These are phyloP conservation scores for Chalara sp. DNA, from an alignment of 2,329 filamentous ascomycete genomes.

Conservation along the genomic window DNA sequence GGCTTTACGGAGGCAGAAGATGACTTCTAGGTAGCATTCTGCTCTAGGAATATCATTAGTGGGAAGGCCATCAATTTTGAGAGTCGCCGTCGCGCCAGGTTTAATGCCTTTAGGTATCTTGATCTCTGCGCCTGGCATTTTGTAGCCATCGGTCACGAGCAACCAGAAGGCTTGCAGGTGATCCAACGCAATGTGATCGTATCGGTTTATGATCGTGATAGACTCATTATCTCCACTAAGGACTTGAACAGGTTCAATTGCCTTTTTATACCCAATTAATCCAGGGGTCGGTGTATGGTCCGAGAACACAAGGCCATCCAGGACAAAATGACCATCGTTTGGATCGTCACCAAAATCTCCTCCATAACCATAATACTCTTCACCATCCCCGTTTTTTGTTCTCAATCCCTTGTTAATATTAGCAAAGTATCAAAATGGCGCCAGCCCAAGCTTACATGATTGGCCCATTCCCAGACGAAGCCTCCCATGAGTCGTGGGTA, in stretches of 20 bases:
- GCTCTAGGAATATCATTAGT: conserved; percentile 1
- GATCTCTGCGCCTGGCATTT: conserved; percentile 22
- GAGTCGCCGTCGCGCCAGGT: conserved; percentile 22
- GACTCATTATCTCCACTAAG: conserved; percentile 9
- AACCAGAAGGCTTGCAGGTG: conserved; percentile 40
- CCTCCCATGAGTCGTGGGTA: conserved; percentile 48
- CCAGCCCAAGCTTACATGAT: conserved; percentile 25
- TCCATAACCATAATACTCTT: conserved; percentile 36
- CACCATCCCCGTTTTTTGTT: conserved; percentile 24
- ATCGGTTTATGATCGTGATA: conserved; percentile 33
- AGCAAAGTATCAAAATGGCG: not conserved
- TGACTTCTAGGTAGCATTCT: conserved; percentile 42
- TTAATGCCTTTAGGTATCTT: conserved; percentile 37
- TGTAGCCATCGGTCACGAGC: conserved; percentile 21
- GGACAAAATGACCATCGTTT: conserved; percentile 37
- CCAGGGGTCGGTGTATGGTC: conserved; percentile 36
- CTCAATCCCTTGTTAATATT: conserved; percentile 28
- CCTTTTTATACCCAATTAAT: conserved; percentile 34
- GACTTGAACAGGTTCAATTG: conserved; percentile 33
- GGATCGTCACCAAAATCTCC: conserved; percentile 38
- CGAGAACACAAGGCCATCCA: conserved; percentile 35
- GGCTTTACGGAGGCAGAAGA: conserved; percentile 35
- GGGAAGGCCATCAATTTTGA: conserved; percentile 12
- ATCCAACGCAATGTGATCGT: conserved; percentile 46
- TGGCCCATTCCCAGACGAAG: conserved; percentile 41